These are phyloP conservation scores for Dicorynia guianensis DNA, from an alignment of 306 rosid genomes.

Conservation along the genomic window DNA sequence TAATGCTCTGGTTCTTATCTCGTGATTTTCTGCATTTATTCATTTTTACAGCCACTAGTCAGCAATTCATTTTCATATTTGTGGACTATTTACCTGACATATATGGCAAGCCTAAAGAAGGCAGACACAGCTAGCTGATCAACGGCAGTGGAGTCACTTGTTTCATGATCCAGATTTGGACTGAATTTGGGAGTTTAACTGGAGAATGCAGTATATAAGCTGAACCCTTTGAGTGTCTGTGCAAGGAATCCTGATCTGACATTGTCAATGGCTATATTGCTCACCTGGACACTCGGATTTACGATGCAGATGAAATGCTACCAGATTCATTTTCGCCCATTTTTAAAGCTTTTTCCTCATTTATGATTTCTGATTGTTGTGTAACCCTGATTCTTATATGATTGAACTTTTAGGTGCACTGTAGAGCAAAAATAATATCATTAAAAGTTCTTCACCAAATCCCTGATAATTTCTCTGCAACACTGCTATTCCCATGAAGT, in stretches of 20 bases:
- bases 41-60: constrained; percentile 77
- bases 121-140: constrained; percentile 52
- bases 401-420: neutral
- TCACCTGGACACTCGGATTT: constrained; percentile 23
- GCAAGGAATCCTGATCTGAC: constrained; percentile 31
- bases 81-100: constrained; percentile 94
- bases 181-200: constrained; percentile 19
- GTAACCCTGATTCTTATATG: neutral
- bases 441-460: no score
- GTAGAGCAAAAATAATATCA: neutral
- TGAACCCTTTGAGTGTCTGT: constrained; percentile 12
- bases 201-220: constrained; percentile 39
- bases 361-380: constrained; percentile 27
- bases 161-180: constrained; percentile 24
- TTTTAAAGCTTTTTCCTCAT: neutral
- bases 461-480: neutral
- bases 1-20: constrained; percentile 23
- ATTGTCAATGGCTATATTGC: constrained; percentile 31
- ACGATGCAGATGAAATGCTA: constrained; percentile 13
- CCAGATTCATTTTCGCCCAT: constrained; percentile 30
- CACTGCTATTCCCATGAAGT: no score
- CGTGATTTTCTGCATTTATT: constrained; percentile 36
- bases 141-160: constrained; percentile 12
- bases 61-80: constrained; percentile 92
- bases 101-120: constrained; percentile 89